Base-by-base conservation (phyloP, 2,329 filamentous ascomycete genomes). In the Lasiodiplodia hormozganensis region DNA sequence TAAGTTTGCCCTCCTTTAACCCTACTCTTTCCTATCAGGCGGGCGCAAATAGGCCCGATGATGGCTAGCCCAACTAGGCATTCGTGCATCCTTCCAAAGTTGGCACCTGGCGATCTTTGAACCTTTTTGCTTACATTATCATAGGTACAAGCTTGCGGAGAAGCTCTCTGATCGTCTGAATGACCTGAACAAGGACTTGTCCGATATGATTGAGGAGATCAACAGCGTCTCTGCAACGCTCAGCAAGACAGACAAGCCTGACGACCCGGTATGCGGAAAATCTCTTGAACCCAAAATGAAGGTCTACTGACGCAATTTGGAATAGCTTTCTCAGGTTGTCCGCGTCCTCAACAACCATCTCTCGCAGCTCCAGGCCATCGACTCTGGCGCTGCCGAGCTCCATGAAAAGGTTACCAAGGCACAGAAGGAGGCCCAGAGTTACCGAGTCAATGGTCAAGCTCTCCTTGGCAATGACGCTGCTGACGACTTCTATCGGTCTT, bases 171-270 rank as follows among this genome's bases (percentile, higher is more conserved):
- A 97, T 77, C 89, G 93, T 72, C 85, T 99, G 72, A 94, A 97
- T 69, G 94, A 97, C 74, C 96, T 98, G 89, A 94, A 93, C 76
- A 92, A 93, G 77, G 94, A 97, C 77, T 85, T 99, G 71, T 90
- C 89, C 58, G 95, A 93, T 82, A 98, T 99, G 94, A 97, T 99
- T 74, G 94, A 97, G 77, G 96, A 98, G 81, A 97, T 99, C 78
- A 99, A 99, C 78, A 89, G 90, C 73, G 95, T 96, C 70, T 96
- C 93, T n/a, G 88, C 92, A 67, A 93, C 90, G 28, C 83, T 99
- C 72, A 95, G 89, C 85, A 97, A 96, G 86, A 93, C 92, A 69
- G 91, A 87, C 81, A 96, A 96, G 81, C 88, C 92, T 34, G 78
- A 81, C 71, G 74, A 77, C 69, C 72, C 74, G 49, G 76, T 78